Base-by-base conservation (phyloP, 768 basidiomycete species). In the Russula vinacea region DNA sequence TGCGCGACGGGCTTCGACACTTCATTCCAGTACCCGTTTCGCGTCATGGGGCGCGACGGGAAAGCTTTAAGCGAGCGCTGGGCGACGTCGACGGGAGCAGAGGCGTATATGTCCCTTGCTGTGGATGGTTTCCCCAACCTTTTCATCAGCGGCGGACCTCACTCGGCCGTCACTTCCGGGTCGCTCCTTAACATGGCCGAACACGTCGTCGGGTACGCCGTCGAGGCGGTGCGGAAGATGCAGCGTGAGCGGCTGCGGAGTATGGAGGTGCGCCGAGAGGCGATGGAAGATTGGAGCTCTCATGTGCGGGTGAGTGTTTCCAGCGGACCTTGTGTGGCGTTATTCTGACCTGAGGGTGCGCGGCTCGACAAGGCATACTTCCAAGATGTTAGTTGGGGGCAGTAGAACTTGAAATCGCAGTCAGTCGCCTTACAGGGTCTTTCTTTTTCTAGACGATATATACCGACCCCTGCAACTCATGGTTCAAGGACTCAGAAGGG, bases 121-220 rank as follows among this genome's bases (percentile, higher is more conserved):
- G 78, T 83, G 22, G 82, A 86, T 53, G 84, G 82, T 9, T 87
- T 88, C 73, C 87, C 88, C n/a, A 88, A 87, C 73, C 83, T 80
- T 80, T 87, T 87, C 76, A 76, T 80, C 59, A 70, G 75, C 22
- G 69, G 82, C 11, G 86, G 86, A 0, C 86, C 87, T 2, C 86
- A 85, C 70, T 76, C 83, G 0, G 78, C 68, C 9, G 79, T 86
- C 17, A 84, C 83, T 3, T 76, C 81, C 0, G 84, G 85, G 0
- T 82, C 82, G 17, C 71, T 88, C n/a, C 70, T 86, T 3, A 71
- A 83, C 24, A 44, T 87, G 0, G 76, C 84, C 40, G 85, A 88
- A 71, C 74, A 78, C 14, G 79, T 85, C 67, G 78, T 84, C 7
- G 81, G 83, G 35, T 88, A 87, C 68, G 80, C 80, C 0, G 80